Evolutionary conservation across 441 rosid species (phyloP), one percentile per base, ranked within the genome.

Genomic region (Erodium moschatum): DNA sequence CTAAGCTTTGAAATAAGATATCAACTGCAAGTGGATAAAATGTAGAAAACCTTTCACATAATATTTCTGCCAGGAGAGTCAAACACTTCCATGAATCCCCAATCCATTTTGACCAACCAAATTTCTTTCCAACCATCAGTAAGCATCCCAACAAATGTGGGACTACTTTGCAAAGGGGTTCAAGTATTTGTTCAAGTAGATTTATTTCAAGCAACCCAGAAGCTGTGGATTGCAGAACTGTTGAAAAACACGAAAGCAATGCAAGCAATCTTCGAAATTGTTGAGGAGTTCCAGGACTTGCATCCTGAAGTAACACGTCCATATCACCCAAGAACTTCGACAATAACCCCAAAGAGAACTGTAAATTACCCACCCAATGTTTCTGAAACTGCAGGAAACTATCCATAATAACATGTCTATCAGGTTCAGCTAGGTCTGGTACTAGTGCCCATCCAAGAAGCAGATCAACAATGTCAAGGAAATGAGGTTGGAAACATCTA

Each of bases 361-460:
- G 94, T 80, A 94, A 84, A 80, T 85, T 82, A 69, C 82, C 82
- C n/a, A 89, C 92, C 99, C 99, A 91, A 67, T 89, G 96, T 71
- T 89, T 94, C 86, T 89, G 99, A 81, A 90, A 94, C 70, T 89
- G 94, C 89, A 94, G 83, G 78, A 94, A 88, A 75, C 92, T 87
- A 80, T 89, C 97, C 87, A 91, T 80, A 67, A 91, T 86, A 78
- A 88, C 84, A 69, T 77, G 82, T 72, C 97, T 83, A 69, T 87
- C 99, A 27, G 91, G 73, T 69, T 88, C 97, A 46, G 85, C 77
- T 66, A 89, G 90, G 80, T 89, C 97, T 0, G 94, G 96, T 50
- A 89, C 85, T 84, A 94, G 77, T 20, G 97, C 96, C 97, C 99
- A 91, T 58, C 99, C 97, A 82, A 94, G 97, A 80, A 91, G 94